Evolutionary conservation across 2,329 filamentous ascomycete species (phyloP).

Genomic region (Thelonectria olida): DNA sequence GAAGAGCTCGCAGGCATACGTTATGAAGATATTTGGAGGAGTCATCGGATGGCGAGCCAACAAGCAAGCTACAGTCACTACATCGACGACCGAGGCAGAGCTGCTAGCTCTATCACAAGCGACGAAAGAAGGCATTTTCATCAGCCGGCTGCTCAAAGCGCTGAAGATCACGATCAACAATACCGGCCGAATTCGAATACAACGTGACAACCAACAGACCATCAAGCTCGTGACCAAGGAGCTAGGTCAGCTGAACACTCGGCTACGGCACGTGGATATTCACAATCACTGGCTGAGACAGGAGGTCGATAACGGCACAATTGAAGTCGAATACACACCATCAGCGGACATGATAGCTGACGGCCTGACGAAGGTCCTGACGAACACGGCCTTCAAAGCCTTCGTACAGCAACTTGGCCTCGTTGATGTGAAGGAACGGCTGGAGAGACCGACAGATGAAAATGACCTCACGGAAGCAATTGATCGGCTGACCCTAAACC

Average conservation of each 20-base stretch:
- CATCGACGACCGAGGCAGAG: background rate
- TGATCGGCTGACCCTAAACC: too few relatives aligned
- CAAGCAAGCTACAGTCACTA: conserved; percentile 6
- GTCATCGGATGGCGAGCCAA: conserved; percentile 9
- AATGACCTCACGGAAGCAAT: too few relatives aligned
- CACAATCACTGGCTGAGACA: too few relatives aligned
- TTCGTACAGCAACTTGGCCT: too few relatives aligned
- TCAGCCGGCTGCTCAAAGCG: background rate
- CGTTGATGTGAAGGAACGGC: too few relatives aligned
- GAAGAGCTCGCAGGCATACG: conserved; percentile 5
- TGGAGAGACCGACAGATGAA: too few relatives aligned
- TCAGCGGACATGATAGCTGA: too few relatives aligned
- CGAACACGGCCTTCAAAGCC: too few relatives aligned
- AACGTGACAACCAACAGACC: background rate
- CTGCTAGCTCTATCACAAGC: background rate
- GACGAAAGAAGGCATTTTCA: background rate
- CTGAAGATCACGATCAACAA: background rate
- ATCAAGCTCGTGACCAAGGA: background rate
- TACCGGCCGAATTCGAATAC: background rate
- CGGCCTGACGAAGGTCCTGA: too few relatives aligned
- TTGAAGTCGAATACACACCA: too few relatives aligned
- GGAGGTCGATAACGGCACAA: too few relatives aligned
- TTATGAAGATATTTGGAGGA: conserved; percentile 16
- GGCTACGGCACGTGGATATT: background rate
- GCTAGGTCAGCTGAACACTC: background rate